These are phyloP conservation scores for Macroventuria anomochaeta DNA, from an alignment of 2,329 filamentous ascomycete genomes.

Conservation along the genomic window DNA sequence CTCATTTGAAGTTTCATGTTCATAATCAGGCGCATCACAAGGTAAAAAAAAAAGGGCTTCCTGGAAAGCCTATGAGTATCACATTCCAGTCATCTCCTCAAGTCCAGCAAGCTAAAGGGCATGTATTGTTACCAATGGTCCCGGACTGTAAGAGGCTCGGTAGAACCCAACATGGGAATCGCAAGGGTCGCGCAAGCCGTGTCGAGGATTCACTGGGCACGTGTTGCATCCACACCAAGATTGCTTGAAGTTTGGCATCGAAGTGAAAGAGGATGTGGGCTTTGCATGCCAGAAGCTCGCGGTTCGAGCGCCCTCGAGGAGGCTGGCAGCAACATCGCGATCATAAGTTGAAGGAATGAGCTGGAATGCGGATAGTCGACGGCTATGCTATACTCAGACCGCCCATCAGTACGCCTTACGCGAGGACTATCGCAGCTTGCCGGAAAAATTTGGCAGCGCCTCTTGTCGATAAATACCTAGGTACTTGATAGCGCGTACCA, in stretches of 20 bases:
- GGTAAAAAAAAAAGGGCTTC: constrained; percentile 21
- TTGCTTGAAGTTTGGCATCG: constrained; percentile 13
- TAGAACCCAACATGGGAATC: background rate
- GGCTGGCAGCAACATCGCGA: constrained; percentile 31
- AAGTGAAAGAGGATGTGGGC: constrained; percentile 22
- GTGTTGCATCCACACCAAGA: constrained; percentile 3
- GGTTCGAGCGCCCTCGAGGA: constrained; percentile 4
- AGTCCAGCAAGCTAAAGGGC: background rate
- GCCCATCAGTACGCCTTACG: constrained; percentile 42
- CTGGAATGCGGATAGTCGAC: constrained; percentile 41
- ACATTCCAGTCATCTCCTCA: background rate
- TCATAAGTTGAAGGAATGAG: constrained; percentile 34
- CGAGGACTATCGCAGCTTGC: constrained; percentile 45
- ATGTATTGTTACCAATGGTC: background rate
- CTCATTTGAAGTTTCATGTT: constrained; percentile 19
- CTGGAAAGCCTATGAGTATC: background rate
- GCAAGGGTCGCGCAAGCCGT: constrained; percentile 4
- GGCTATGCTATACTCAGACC: constrained; percentile 41
- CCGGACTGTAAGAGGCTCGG: constrained; percentile 5
- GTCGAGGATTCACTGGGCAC: constrained; percentile 1
- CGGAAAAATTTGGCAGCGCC: constrained; percentile 61
- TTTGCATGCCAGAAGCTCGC: constrained; percentile 9
- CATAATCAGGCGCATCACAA: constrained; percentile 32
- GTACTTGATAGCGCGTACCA: constrained; percentile 69
- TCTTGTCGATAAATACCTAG: constrained; percentile 67